Evolutionary conservation across 352 stramenopile species (phyloP).

Genomic region (Phytophthora pseudosyringae): DNA sequence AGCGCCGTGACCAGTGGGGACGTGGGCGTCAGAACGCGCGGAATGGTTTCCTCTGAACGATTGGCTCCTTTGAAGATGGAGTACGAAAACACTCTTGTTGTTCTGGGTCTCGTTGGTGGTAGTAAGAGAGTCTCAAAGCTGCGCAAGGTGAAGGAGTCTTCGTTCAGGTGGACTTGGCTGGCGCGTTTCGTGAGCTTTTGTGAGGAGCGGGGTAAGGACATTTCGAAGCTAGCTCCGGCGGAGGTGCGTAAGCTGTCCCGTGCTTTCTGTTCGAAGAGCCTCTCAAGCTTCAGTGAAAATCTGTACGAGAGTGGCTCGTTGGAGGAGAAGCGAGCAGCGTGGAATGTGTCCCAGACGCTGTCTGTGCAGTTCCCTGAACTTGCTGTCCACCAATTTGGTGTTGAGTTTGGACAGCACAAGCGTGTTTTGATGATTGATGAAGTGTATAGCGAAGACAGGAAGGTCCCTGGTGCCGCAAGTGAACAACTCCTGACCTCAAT

Average conservation of each 20-base stretch:
- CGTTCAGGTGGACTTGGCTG: conserved; percentile 11
- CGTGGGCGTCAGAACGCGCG: neutral
- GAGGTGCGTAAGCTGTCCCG: conserved; percentile 19
- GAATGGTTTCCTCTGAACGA: neutral
- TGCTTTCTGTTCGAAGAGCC: conserved; percentile 20
- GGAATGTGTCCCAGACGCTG: conserved; percentile 28
- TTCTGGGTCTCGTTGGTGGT: conserved; percentile 5
- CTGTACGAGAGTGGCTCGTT: conserved; percentile 26
- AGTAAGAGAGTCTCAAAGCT: conserved; percentile 4
- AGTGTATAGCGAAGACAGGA: conserved; percentile 11
- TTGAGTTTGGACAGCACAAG: conserved; percentile 31
- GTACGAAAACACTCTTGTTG: conserved; percentile 8
- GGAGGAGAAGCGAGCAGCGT: conserved; percentile 29
- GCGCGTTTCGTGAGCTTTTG: conserved; percentile 24
- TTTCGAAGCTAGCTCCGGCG: conserved; percentile 8
- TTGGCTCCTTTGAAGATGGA: neutral
- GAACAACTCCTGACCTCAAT: conserved; percentile 19
- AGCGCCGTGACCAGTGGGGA: conserved; percentile 4
- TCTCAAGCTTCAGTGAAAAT: conserved; percentile 28
- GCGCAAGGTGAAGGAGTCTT: conserved; percentile 15
- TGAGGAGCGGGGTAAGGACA: conserved; percentile 12
- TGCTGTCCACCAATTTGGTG: conserved; percentile 26
- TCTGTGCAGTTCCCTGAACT: conserved; percentile 27
- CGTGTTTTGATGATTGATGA: conserved; percentile 28
- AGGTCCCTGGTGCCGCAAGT: conserved; percentile 9